These are phyloP conservation scores for Fusarium secorum DNA, from an alignment of 2,329 filamentous ascomycete genomes.

Conservation along the genomic window DNA sequence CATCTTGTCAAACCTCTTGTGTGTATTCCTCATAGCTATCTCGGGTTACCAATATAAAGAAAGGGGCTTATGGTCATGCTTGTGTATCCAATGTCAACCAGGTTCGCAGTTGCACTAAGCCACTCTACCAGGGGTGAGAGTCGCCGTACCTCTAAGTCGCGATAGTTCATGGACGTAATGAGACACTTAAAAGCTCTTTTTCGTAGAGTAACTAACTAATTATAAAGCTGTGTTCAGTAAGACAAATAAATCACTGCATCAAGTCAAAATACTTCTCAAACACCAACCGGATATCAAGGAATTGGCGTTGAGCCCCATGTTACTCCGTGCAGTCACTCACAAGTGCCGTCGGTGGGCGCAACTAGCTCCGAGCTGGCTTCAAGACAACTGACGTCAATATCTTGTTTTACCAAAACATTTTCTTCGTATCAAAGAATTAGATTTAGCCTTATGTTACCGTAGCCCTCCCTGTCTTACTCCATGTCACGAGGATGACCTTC, in stretches of 20 bases:
- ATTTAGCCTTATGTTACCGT: neutral
- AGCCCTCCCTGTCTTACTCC: neutral
- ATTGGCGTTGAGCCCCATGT: neutral
- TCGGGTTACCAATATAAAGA: neutral
- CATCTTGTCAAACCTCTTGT: too few relatives aligned
- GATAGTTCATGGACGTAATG: neutral
- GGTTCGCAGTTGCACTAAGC: neutral
- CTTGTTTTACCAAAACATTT: neutral
- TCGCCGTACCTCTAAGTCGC: neutral
- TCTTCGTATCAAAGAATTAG: neutral
- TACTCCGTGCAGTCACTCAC: neutral
- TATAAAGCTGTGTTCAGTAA: neutral
- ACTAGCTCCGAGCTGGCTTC: neutral
- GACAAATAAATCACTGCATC: neutral
- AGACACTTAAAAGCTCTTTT: neutral
- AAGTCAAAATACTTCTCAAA: neutral
- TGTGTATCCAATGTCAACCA: neutral
- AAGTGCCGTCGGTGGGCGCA: neutral
- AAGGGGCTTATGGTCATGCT: neutral
- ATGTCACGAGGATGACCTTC: neutral
- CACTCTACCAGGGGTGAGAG: neutral
- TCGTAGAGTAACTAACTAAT: neutral
- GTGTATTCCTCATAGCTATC: too few relatives aligned
- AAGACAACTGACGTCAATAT: conserved; percentile 13
- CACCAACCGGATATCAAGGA: neutral